Base-by-base conservation (phyloP, 257 asterid species). In the Petunia axillaris region DNA sequence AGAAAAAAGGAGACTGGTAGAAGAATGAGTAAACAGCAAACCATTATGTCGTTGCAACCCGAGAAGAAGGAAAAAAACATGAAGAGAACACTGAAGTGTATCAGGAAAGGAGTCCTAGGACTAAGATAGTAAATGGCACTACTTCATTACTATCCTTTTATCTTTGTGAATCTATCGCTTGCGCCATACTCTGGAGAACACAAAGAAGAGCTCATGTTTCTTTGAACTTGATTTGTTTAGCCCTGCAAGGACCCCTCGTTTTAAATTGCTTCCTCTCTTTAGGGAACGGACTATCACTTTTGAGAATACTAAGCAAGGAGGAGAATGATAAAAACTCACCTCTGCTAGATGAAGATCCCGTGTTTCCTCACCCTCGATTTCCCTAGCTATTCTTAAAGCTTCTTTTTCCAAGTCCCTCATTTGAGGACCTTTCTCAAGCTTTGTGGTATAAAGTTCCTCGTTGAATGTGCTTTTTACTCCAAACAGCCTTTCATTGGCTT, bases 381-480 rank as follows among this genome's bases (percentile, higher is more conserved):
- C 99, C 82, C 90, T 89, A 75, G 99, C 99, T 76, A 96, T 82
- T 77, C 94, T 87, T 39, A 62, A 60, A 79, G 99, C 99, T 87
- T 92, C 97, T 85, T 86, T 93, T 88, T 96, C 99, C 87, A 91
- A 76, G 76, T 91, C 97, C 83, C 90, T 90, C 91, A 76, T 92
- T 80, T 91, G 97, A 83, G 97, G 98, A 78, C 99, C 99, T 83
- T 84, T 92, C 77, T 90, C 98, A 81, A 96, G 98, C 87, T 91
- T 94, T 81, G 99, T 96, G 16, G 98, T 96, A 87, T 96, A 96
- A 71, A 94, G 87, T n/a, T 96, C 99, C 91, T 96, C 98, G 8
- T 91, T 83, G 83, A 96, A 96, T 71, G 99, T 94, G 87, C 98
- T 96, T 82, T 88, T 96, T 52, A 96, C 97, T 78, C 99, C 99